These are phyloP conservation scores for Filobasidium floriforme DNA, from an alignment of 768 basidiomycete species.

Conservation along the genomic window DNA sequence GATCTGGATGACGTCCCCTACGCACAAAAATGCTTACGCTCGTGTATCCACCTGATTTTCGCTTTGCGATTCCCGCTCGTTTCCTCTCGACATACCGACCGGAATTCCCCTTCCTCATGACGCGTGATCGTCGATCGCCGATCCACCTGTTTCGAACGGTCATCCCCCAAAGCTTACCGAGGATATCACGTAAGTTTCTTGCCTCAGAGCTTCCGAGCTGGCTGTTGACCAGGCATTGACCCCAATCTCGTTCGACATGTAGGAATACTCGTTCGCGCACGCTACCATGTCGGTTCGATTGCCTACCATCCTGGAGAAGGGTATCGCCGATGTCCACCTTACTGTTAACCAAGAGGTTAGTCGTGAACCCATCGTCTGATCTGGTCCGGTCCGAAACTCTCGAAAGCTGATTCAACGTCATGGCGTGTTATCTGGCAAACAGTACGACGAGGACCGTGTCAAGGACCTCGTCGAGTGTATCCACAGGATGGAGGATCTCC, in stretches of 20 bases:
- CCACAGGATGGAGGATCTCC: constrained; percentile 79
- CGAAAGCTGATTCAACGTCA: too few species aligned
- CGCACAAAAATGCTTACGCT: not conserved
- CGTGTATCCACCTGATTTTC: not conserved
- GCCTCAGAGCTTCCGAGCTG: not conserved
- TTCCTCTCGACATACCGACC: too few species aligned
- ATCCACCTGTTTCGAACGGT: not conserved
- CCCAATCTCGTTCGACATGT: not conserved
- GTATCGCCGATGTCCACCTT: constrained; percentile 79
- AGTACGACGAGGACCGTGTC: constrained; percentile 72
- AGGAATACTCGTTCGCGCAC: constrained; percentile 46
- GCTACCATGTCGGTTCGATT: constrained; percentile 95
- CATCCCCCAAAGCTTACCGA: constrained; percentile 30
- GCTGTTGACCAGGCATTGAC: not conserved
- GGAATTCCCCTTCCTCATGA: too few species aligned
- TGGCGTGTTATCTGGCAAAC: constrained; percentile 24
- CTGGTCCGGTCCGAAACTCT: not conserved
- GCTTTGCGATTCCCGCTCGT: not conserved
- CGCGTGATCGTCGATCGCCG: not conserved
- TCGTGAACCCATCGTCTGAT: not conserved
- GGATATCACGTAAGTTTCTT: constrained; percentile 43
- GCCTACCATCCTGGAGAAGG: constrained; percentile 91
- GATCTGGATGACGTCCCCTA: constrained; percentile 8
- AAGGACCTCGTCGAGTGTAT: constrained; percentile 78
- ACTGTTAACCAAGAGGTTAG: constrained; percentile 65